Evolutionary conservation across 768 basidiomycete species (phyloP), one percentile per base, ranked within the genome.

Genomic region (Psilocybe subaeruginosa): DNA sequence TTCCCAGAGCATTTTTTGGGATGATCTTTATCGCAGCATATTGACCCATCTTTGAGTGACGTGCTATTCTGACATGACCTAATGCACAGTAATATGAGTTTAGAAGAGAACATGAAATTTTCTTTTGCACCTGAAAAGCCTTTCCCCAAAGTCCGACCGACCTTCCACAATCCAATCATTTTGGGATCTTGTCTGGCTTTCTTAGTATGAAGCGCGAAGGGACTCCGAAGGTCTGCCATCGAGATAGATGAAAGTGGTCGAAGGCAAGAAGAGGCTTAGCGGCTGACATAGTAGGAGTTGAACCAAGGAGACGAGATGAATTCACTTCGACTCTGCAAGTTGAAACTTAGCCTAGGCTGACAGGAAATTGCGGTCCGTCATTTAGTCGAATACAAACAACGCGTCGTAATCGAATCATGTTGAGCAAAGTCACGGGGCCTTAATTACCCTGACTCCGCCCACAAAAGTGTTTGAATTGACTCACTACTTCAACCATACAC

Each of bases 21-120:
- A 99, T 90, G 65, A 97, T 97, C 79, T 99, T 99, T 73, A 97
- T 86, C 8, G 96, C 96, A 39, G 95, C 94, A 69, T 91, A 89
- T 75, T 94, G 88, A 30, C 91, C 93, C 0, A 93, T 93, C 72
- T 85, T 90, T n/a, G 87, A 83, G 73, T 96, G 92, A 64, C 93
- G 83, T 41, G 93, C 95, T 65, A 97, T 88, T 56, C 92, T 85
- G 16, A 99, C 96, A 58, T 92, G 92, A 56, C 96, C 96, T 97
- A 56, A 4, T 62, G 3, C 51, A 27, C 48, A 45, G 58, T 8
- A 17, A 35, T 6, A 45, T 53, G 46, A 19, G 27, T 43, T 29
- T 54, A 30, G 35, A 2, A 1, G 43, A 49, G 23, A 9, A 54
- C 35, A 23, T 37, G 17, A 23, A n/a, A 19, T 8, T 31, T 23